These are phyloP conservation scores for Penicillium coprophilum DNA, from an alignment of 495 filamentous ascomycete genomes.

Conservation along the genomic window DNA sequence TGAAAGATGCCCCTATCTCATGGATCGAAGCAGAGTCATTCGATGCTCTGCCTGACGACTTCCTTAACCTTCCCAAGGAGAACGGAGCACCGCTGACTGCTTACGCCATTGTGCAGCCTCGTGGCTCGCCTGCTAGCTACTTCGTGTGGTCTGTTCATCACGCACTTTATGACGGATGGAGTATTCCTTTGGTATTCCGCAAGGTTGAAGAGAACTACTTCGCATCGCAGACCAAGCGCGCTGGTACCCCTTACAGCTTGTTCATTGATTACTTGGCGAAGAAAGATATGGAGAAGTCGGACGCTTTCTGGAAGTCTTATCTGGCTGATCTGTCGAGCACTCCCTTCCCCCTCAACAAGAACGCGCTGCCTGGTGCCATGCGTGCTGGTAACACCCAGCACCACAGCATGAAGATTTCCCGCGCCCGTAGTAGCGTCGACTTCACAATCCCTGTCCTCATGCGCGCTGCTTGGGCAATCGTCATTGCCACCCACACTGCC, in stretches of 20 bases:
- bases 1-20: conserved; percentile 48
- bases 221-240: conserved; percentile 7
- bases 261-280: conserved; percentile 46
- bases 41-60: conserved; percentile 44
- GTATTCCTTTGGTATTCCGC: conserved; percentile 56
- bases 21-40: conserved; percentile 48
- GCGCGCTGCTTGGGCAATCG: conserved; percentile 54
- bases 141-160: conserved; percentile 69
- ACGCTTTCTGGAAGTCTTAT: conserved; percentile 48
- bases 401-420: conserved; percentile 26
- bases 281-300: conserved; percentile 34
- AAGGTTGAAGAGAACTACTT: conserved; percentile 52
- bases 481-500: conserved; percentile 45
- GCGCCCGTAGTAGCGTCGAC: conserved; percentile 21
- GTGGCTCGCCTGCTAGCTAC: conserved; percentile 29
- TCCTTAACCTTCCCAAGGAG: conserved; percentile 44
- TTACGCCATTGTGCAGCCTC: conserved; percentile 51
- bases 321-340: conserved; percentile 29
- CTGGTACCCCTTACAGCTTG: conserved; percentile 34
- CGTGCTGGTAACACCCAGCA: conserved; percentile 36
- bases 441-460: conserved; percentile 52
- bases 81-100: conserved; percentile 56
- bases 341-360: conserved; percentile 34
- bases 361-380: conserved; percentile 25
- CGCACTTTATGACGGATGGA: conserved; percentile 71